Conservation (phyloP, 2,329 filamentous ascomycete species). For the Malbranchea cinnamomea region DNA sequence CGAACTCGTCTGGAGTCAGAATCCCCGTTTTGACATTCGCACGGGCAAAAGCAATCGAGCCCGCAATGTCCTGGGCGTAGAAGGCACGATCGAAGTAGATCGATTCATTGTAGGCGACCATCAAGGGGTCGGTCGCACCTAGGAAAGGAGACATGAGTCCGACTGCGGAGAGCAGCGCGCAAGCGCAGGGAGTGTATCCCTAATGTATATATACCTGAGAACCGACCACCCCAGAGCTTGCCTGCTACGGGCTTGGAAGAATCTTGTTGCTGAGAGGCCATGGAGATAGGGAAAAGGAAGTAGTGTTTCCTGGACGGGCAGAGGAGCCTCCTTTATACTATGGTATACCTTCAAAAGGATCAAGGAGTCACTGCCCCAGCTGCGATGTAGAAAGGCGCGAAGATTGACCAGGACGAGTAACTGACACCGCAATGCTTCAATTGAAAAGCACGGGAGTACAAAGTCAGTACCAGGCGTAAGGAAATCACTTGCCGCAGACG, state of each 20-base stretch:
- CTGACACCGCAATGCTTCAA: too few species aligned
- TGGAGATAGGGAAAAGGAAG: too few species aligned
- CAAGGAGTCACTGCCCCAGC: too few species aligned
- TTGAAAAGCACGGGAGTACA: too few species aligned
- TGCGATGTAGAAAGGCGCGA: too few species aligned
- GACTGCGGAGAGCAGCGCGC: background rate
- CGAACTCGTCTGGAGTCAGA: slow-evolving; percentile 53
- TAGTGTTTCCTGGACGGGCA: too few species aligned
- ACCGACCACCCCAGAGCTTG: slow-evolving; percentile 25
- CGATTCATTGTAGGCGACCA: slow-evolving; percentile 65
- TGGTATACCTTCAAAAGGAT: too few species aligned
- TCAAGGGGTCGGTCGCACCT: slow-evolving; percentile 65
- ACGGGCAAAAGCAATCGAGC: slow-evolving; percentile 60
- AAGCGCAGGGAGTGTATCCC: background rate
- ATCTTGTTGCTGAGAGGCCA: too few species aligned
- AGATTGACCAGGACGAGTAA: too few species aligned
- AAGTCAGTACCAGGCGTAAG: too few species aligned
- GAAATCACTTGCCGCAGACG: too few species aligned
- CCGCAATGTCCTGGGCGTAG: slow-evolving; percentile 61
- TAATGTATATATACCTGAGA: slow-evolving; percentile 34
- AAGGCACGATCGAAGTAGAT: slow-evolving; percentile 61
- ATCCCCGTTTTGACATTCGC: slow-evolving; percentile 60
- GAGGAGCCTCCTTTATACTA: too few species aligned
- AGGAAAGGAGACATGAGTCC: background rate
- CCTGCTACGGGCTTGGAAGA: slow-evolving; percentile 9